Percentiles rank a stretch among this genome's conserved stretches.
phyloP scores from a whole-genome alignment of 495 filamentous ascomycete genomes.

The Penicillium subrubescens region DNA sequence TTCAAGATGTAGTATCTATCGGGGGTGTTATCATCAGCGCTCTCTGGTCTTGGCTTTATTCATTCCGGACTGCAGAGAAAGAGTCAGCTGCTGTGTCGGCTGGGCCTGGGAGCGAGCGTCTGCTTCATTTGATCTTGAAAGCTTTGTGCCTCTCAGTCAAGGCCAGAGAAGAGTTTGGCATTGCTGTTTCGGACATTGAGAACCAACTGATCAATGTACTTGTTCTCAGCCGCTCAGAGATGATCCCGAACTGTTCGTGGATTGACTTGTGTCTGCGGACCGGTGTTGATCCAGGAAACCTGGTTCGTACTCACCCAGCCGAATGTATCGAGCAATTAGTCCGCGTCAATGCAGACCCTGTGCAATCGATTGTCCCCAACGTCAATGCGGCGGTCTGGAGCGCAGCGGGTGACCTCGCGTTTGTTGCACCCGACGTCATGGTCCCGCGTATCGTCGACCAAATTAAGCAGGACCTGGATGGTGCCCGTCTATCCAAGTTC shows the following conservation, averaged over 20 bases:
- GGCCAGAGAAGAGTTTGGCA: slow-evolving; percentile 35
- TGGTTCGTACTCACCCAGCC: slow-evolving; percentile 58
- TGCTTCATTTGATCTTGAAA: slow-evolving; percentile 64
- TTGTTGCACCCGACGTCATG: slow-evolving; percentile 84
- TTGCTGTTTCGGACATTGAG: slow-evolving; percentile 50
- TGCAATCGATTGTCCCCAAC: slow-evolving; percentile 42
- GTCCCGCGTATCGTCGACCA: slow-evolving; percentile 73
- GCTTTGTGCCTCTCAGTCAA: slow-evolving; percentile 64
- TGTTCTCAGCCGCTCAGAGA: slow-evolving; percentile 72
- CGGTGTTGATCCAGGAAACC: slow-evolving; percentile 76
- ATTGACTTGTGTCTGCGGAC: slow-evolving; percentile 81
- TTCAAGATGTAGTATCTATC: slow-evolving; percentile 53
- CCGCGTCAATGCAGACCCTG: slow-evolving; percentile 41
- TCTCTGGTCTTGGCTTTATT: slow-evolving; percentile 80
- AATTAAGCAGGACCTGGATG: slow-evolving; percentile 69
- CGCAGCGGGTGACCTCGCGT: slow-evolving; percentile 86
- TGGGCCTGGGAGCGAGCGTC: slow-evolving; percentile 58
- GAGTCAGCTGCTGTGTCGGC: slow-evolving; percentile 72
- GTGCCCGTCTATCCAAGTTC: slow-evolving; percentile 63
- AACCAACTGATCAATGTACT: slow-evolving; percentile 71
- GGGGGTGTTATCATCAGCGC: slow-evolving; percentile 64
- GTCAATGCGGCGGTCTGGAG: slow-evolving; percentile 71
- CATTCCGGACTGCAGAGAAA: slow-evolving; percentile 66
- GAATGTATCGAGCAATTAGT: slow-evolving; percentile 52
- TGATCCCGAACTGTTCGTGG: slow-evolving; percentile 81